Evolutionary conservation across 2,329 filamentous ascomycete species (phyloP).

Genomic region (Sporothrix mexicana): DNA sequence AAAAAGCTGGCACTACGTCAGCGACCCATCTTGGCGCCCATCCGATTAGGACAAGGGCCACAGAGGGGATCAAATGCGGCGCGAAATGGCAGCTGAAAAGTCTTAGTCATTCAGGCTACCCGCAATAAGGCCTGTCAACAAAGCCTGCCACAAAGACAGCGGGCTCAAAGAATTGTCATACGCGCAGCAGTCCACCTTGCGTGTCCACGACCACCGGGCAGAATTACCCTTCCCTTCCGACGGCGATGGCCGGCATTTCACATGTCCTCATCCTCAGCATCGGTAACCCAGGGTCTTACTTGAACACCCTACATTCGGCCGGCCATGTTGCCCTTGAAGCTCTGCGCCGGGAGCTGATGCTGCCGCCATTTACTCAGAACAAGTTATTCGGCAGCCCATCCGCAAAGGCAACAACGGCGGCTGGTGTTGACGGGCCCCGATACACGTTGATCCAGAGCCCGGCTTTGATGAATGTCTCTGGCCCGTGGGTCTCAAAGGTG

Average conservation of each 20-base stretch:
- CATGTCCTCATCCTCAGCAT: slow-evolving; percentile 81
- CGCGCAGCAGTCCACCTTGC: neutral
- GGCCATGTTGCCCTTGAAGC: slow-evolving; percentile 78
- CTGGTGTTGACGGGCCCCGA: slow-evolving; percentile 47
- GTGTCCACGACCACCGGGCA: slow-evolving; percentile 9
- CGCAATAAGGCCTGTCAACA: neutral
- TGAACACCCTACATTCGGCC: slow-evolving; percentile 81
- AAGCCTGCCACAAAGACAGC: neutral
- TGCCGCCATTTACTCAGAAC: slow-evolving; percentile 56
- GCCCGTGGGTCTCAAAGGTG: slow-evolving; percentile 69
- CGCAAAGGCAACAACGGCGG: slow-evolving; percentile 51
- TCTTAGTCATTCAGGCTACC: slow-evolving; percentile 7
- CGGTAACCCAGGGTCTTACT: slow-evolving; percentile 80
- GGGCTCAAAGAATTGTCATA: neutral
- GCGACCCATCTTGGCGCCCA: slow-evolving; percentile 24
- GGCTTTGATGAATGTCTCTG: slow-evolving; percentile 83
- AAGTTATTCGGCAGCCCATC: slow-evolving; percentile 56
- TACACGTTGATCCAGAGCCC: slow-evolving; percentile 77
- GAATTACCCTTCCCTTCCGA: neutral
- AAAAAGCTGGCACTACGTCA: slow-evolving; percentile 26
- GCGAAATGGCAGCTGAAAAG: neutral
- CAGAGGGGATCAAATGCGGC: neutral
- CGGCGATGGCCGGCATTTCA: slow-evolving; percentile 41
- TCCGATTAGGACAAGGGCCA: slow-evolving; percentile 9
- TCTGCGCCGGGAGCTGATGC: slow-evolving; percentile 58